Evolutionary conservation across 176 grass and related monocot species (phyloP).

Genomic region (Triticum monococcum): DNA sequence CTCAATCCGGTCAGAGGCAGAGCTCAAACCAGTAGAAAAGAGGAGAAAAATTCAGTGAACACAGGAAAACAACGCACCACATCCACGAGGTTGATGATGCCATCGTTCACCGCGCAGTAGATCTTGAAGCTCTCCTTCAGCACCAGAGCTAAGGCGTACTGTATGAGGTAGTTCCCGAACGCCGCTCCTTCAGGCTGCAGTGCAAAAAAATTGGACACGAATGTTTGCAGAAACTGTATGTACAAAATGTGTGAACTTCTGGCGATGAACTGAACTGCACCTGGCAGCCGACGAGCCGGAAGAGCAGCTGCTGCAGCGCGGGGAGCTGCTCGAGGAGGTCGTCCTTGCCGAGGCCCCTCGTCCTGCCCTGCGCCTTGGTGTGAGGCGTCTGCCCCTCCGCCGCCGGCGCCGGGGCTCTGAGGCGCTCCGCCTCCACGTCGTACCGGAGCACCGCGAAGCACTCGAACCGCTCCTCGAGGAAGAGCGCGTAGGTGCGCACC

Average conservation of each 20-base stretch:
- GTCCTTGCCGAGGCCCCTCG: conserved; percentile 56
- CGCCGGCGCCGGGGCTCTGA: conserved; percentile 33
- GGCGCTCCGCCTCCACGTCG: conserved; percentile 67
- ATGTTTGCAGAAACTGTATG: background rate
- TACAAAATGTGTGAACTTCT: too few species aligned
- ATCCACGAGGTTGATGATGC: conserved; percentile 86
- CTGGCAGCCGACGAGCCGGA: conserved; percentile 80
- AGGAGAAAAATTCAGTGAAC: background rate
- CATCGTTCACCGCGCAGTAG: conserved; percentile 86
- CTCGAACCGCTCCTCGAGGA: conserved; percentile 91
- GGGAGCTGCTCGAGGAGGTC: conserved; percentile 84
- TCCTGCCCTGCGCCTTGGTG: conserved; percentile 56
- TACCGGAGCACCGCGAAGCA: conserved; percentile 75
- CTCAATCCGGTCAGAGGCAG: background rate
- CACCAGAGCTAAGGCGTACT: conserved; percentile 76
- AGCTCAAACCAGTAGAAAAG: background rate
- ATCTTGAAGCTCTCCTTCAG: conserved; percentile 96
- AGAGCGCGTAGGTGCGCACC: conserved; percentile 88
- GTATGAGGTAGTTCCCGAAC: conserved; percentile 85
- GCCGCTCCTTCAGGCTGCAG: conserved; percentile 85
- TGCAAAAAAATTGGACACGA: background rate
- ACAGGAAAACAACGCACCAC: conserved; percentile 35
- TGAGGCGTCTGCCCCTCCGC: background rate
- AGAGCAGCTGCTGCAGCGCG: conserved; percentile 89
- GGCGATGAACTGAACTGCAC: conserved; percentile 8